Evolutionary conservation across 2,329 filamentous ascomycete species (phyloP), one percentile per base, ranked within the genome.

Genomic region (Fusarium transvaalense): DNA sequence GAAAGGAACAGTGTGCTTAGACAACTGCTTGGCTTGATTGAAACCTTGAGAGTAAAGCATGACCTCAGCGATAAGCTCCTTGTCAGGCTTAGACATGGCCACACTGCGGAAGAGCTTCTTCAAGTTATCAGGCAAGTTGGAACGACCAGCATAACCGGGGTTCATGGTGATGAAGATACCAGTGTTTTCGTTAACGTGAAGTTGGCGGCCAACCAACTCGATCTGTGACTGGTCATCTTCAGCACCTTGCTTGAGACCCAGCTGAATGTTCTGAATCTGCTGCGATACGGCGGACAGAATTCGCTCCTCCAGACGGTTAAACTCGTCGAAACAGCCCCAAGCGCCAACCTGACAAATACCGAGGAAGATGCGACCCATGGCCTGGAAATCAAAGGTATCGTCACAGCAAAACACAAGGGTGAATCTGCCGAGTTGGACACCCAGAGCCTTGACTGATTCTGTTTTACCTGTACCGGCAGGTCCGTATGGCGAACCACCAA

Each of bases 121-220:
- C 83, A 99, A 81, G 79, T 99, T 99, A 82, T 99, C 96, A 3
- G 96, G 96, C 76, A 99, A 83, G 81, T 99, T 99, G 50, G 96
- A 99, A 80, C 96, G 93, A 59, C 96, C 96, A 54, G 96, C 96
- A 81, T 99, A 99, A 53, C 96, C 96, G 78, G 96, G 96, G 79
- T 99, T 99, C 97, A 99, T 99, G 38, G 96, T 99, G 78, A 99
- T 99, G 84, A 99, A 99, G 78, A 99, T 96, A 73, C 96, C 96
- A 51, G 97, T 98, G 77, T 97, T 97, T 64, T 87, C 86, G 75
- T 97, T 97, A 71, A 99, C 96, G 67, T 86, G 89, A 47, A 99
- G 86, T 72, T 97, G 94, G 56, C 96, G 92, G 48, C 95, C 95
- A 55, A 98, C 92, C 21, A 99, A 85, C 78, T 99, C 96, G 72